Evolutionary conservation across 148 eudicot genomes (phyloP), one percentile per base, ranked within the genome.

Genomic region (Silene latifolia): DNA sequence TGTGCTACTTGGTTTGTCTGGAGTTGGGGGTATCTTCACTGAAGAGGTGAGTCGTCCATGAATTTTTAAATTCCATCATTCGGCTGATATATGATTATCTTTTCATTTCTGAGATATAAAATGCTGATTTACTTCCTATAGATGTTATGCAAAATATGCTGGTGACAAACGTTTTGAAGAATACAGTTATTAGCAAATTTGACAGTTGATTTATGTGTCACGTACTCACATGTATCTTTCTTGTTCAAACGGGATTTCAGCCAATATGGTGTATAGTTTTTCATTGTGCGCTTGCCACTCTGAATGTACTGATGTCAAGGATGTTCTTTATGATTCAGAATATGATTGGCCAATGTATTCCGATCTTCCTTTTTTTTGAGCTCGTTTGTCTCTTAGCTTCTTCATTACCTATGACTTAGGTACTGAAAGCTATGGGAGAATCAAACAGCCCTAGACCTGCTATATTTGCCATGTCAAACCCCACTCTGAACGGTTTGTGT

Each of bases 381-480:
- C 23, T 44, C 32, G 47, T 23, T 14, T 63, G 59, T 35, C 39
- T 47, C 51, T 76, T 76, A 61, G 51, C 27, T 39, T 48, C 46
- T 11, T 73, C 14, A 48, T 66, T 61, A 11, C 7, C 25, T 78
- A 25, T 48, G 51, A 69, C 76, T 74, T 84, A 95, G 99, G 96
- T 92, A 44, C 87, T 95, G 62, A 92, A 85, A 83, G 99, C 99
- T 80, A 90, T 95, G 99, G 69, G 75, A 79, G 96, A 92, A 65
- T 92, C 99, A 24, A 92, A 89, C 70, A 86, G 90, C 76, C 72
- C 83, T 66, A 92, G 87, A 80, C 99, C 99, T 82, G 96, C 97
- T 78, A 89, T 95, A 29, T 95, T 95, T 84, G 96, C 99, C 18
- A 95, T 95, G 99, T 95, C 99, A 77, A 95, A 95, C 88, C 99